Evolutionary conservation across 1,284 basidiomycete species (phyloP), one percentile per base, ranked within the genome.

Genomic region (Singerocomus rubriflavus): DNA sequence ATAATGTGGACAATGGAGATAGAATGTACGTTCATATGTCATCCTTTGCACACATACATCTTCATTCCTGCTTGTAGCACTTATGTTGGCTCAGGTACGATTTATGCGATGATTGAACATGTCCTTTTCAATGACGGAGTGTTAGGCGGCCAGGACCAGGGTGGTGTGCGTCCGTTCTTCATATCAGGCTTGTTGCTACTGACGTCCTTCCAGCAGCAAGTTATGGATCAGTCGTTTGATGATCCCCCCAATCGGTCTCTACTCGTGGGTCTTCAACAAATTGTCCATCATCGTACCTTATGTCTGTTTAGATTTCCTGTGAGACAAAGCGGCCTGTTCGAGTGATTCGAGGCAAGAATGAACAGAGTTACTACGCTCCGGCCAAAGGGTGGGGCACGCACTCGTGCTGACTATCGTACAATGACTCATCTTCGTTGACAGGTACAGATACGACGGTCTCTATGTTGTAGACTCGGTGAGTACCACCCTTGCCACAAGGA

Each of bases 381-480:
- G 1, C 26, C 1, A 10, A 37, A 38, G 73, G 74, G 64, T 73
- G 52, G 53, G 53, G 35, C 32, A 30, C 21, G 16, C 6, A 25
- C 5, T 9, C 25, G n/a, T 16, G 17, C 27, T 6, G n/a, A n/a
- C n/a, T 5, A 25, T 12, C 30, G 13, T 32, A 6, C 35, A 21
- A 42, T 2, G 16, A 27, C 33, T 52, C 16, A 50, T 13, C 16
- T 35, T 41, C 6, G 10, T 37, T 31, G 25, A 10, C 17, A 75
- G 74, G 34, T 78, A 69, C 51, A 73, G 76, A 32, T 77, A 78
- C 45, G 75, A 78, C 46, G 76, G 75, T 1, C 64, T 78, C 26
- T 78, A 78, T 50, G 49, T 58, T 13, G 74, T 77, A 0, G 66
- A 68, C 25, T 53, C 47, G 1, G 65, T 68, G 16, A 27, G 53